Evolutionary conservation across 768 basidiomycete species (phyloP), one percentile per base, ranked within the genome.

Genomic region (Leccinum subgranulosum): DNA sequence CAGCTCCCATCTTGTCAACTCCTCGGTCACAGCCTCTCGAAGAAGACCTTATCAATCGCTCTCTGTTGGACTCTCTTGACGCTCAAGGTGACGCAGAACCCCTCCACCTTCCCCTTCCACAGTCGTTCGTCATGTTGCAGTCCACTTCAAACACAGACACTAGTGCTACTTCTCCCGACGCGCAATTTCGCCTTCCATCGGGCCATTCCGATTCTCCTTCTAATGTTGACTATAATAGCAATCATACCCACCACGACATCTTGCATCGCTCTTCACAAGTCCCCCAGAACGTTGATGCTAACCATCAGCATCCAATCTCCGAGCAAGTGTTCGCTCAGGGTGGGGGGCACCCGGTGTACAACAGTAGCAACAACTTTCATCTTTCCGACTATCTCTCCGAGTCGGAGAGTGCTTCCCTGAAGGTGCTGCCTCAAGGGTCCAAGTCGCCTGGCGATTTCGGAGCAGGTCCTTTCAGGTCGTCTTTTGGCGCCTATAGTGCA

Each of bases 11-110:
- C 49, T 61, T 58, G 64, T 65, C 70, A 21, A 61, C 66, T 73
- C 61, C 69, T 66, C 63, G 60, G 63, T 61, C 53, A 46, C 76
- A 74, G 66, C 76, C 75, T 64, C 64, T 71, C 33, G 70, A 74
- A 66, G 90, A 92, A 82, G 90, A 88, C 74, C 85, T 86, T 67
- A 90, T 92, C 71, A 92, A 92, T 78, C 86, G 86, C 71, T 91
- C 90, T 54, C 81, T 92, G 57, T 76, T 92, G 64, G 90, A 89
- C 73, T 88, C 86, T 43, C 81, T 93, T 69, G 85, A 92, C 81
- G 88, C 86, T 54, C 85, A 90, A 74, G 89, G 86, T 51, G 90
- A 92, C 81, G 81, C 88, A 55, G 89, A 91, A 72, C 88, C 87
- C 49, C 69, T 79, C 55, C 79, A 52, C 33, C 34, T 58, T 6